Conservation (phyloP, 805 yeast genomes). For the Candida hungchunana region DNA sequence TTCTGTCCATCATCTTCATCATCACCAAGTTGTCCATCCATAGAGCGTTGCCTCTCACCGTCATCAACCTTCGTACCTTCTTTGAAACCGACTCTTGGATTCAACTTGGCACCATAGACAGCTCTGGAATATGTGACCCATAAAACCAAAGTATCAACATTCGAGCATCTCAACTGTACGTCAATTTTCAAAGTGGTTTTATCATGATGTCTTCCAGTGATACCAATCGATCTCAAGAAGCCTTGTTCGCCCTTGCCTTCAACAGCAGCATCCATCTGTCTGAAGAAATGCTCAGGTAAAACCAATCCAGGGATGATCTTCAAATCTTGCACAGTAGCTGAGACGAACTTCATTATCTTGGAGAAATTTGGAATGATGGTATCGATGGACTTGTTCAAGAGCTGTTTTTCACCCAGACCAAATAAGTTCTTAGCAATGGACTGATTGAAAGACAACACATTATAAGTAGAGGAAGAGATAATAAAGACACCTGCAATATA, state of each 20-base stretch:
- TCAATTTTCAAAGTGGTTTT: conserved; percentile 67
- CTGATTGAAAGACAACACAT: conserved; percentile 68
- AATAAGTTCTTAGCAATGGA: conserved; percentile 76
- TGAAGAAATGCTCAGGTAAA: conserved; percentile 85
- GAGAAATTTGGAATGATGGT: conserved; percentile 61
- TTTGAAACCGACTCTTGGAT: conserved; percentile 17
- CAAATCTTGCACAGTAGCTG: conserved; percentile 35
- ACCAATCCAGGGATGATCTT: conserved; percentile 63
- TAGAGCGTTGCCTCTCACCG: conserved; percentile 2
- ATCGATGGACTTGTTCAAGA: conserved; percentile 47
- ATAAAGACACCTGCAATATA: conserved; percentile 85
- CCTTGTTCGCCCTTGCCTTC: conserved; percentile 40
- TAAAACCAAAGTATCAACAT: conserved; percentile 52
- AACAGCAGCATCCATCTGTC: conserved; percentile 46
- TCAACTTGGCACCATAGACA: conserved; percentile 19
- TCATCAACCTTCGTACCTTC: conserved; percentile 8
- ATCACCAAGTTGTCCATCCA: conserved; percentile 15
- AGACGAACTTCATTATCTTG: conserved; percentile 30
- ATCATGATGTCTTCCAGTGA: conserved; percentile 65
- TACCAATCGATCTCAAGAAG: conserved; percentile 60
- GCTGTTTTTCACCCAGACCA: conserved; percentile 50
- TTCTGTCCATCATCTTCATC: conserved; percentile 29
- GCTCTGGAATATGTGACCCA: conserved; percentile 85
- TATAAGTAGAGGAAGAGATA: conserved; percentile 40
- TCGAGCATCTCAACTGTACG: conserved; percentile 72